Conservation (phyloP, 148 eudicot genomes). For the Fagopyrum tataricum region DNA sequence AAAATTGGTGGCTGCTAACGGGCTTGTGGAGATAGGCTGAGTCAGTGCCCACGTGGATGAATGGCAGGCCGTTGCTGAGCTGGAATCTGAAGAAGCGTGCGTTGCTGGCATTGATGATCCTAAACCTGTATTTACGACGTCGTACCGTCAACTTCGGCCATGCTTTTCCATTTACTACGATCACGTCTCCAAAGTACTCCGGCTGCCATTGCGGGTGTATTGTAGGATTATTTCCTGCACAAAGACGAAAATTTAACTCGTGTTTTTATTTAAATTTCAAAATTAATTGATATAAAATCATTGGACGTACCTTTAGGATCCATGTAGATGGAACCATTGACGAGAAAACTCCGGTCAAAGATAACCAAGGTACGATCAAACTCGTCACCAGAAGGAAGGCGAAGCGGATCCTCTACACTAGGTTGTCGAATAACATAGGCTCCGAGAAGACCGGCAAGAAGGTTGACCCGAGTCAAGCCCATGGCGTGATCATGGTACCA, state of each 20-base stretch:
- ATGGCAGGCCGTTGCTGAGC: constrained; percentile 43
- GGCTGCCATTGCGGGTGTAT: constrained; percentile 92
- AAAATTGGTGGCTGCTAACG: constrained; percentile 19
- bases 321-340: constrained; percentile 65
- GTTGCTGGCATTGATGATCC: constrained; percentile 78
- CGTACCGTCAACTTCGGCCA: constrained; percentile 76
- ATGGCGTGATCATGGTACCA: constrained; percentile 95
- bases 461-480: constrained; percentile 83
- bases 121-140: constrained; percentile 62
- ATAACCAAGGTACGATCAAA: constrained; percentile 59
- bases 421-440: constrained; percentile 59
- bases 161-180: constrained; percentile 80
- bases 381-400: constrained; percentile 46
- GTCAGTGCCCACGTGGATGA: constrained; percentile 65
- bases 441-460: constrained; percentile 68
- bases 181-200: constrained; percentile 77
- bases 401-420: constrained; percentile 44
- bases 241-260: neutral
- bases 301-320: constrained; percentile 36
- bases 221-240: constrained; percentile 52
- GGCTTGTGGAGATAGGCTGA: constrained; percentile 50
- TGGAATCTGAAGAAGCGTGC: constrained; percentile 66
- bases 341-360: constrained; percentile 59
- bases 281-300: neutral
- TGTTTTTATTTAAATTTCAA: neutral